Evolutionary conservation across 225 moss, liverwort and hornwort genomes (phyloP), one percentile per base, ranked within the genome.

Genomic region (Bryoerythrophyllum caledonicum): DNA sequence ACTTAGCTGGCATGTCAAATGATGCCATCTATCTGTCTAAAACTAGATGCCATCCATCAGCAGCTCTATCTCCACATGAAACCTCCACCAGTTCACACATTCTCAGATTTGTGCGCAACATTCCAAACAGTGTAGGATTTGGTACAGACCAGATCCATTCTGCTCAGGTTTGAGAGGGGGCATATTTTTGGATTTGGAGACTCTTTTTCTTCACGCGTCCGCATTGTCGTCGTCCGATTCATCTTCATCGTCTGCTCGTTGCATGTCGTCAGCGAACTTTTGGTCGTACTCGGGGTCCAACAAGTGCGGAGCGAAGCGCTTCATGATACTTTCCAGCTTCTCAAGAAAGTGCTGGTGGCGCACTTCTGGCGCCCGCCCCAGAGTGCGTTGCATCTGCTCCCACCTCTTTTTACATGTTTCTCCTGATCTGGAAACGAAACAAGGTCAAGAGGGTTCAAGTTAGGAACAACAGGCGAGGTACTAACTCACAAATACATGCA

Each of bases 361-460:
- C 61, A 81, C 49, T 3, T 20, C 61, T 10, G 73, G 71, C 2
- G 56, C 78, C 44, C 75, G 75, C 53, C 85, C 86, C 28, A 84
- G 72, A 53, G 73, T 40, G 63, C 74, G 83, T 66, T 76, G 76
- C 88, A 88, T 88, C 79, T 88, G 81, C 30, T 85, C 85, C 88
- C 85, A 88, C 73, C 88, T 79, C 55, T 51, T 83, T 37, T 70
- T 76, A 74, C 85, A 88, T 0, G 21, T 8, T 54, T 81, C 85
- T 78, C 88, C 88, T 67, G 85, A 83, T 59, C 88, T 88, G 79
- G 21, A 80, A 76, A 19, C 37, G 48, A 53, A 58, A 24, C 51
- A 53, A 23, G 38, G 60, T 67, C 25, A 60, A 27, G 34, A 69
- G 17, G 61, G 35, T 24, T 43, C 21, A 57, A 38, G 28, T 81